Evolutionary conservation across 257 asterid genomes (phyloP).

Genomic region (Paulownia fortunei): DNA sequence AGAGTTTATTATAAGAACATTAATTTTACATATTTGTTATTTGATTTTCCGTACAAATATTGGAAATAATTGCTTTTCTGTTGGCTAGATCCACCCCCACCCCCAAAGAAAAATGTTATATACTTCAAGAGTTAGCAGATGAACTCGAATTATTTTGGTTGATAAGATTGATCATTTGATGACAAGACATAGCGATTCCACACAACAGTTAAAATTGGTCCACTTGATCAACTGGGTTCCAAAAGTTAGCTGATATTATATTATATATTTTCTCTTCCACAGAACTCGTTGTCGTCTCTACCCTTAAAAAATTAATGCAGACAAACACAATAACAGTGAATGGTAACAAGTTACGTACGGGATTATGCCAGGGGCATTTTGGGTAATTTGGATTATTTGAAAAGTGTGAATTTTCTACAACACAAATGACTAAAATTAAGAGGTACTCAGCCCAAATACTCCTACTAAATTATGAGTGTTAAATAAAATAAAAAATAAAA

Average conservation of each 20-base stretch:
- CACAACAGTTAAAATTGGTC: background rate
- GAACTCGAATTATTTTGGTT: background rate
- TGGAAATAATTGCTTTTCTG: too few species aligned
- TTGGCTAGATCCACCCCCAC: too few species aligned
- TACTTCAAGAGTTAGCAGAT: background rate
- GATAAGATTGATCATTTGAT: slow-evolving; percentile 40
- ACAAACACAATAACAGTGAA: slow-evolving; percentile 31
- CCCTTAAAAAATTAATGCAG: slow-evolving; percentile 31
- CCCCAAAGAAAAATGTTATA: too few species aligned
- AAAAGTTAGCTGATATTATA: background rate
- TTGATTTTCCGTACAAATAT: too few species aligned
- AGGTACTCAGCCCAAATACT: too few species aligned
- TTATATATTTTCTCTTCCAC: slow-evolving; percentile 18
- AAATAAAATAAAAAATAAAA: too few species aligned
- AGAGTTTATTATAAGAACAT: too few species aligned
- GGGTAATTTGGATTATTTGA: background rate
- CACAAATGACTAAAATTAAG: too few species aligned
- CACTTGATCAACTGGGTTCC: slow-evolving; percentile 5
- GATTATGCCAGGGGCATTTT: slow-evolving; percentile 40
- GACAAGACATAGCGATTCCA: slow-evolving; percentile 6
- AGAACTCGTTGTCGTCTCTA: slow-evolving; percentile 48
- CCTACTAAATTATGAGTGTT: too few species aligned
- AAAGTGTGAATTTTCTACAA: background rate
- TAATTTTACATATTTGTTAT: too few species aligned
- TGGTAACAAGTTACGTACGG: slow-evolving; percentile 10